Conservation (phyloP, 495 filamentous ascomycete species). For the Bathelium albidoporum region DNA sequence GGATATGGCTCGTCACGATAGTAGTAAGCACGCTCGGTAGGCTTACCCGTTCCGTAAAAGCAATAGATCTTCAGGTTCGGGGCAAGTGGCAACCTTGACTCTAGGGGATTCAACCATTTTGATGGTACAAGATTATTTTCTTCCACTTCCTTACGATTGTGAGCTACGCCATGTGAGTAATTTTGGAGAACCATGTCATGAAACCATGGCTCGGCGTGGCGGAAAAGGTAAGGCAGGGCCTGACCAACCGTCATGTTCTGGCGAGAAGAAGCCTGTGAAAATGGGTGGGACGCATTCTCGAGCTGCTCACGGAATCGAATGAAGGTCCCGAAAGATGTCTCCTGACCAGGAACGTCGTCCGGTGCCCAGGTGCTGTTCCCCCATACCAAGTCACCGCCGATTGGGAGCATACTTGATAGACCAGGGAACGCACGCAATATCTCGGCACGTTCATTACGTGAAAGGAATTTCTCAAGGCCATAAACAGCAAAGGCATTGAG, state of each 20-base stretch:
- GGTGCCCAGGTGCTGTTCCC: constrained; percentile 83
- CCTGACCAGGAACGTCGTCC: constrained; percentile 68
- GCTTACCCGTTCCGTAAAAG: constrained; percentile 91
- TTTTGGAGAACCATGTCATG: constrained; percentile 52
- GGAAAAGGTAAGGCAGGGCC: constrained; percentile 65
- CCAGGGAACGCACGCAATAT: constrained; percentile 97
- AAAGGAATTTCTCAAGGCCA: constrained; percentile 90
- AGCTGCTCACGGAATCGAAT: constrained; percentile 65
- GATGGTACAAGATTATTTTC: constrained; percentile 68
- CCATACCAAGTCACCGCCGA: constrained; percentile 90
- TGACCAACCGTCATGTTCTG: constrained; percentile 72
- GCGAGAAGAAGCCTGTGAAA: constrained; percentile 37
- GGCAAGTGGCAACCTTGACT: constrained; percentile 76
- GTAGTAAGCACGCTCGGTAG: constrained; percentile 83
- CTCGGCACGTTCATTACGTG: constrained; percentile 77
- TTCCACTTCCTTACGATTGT: constrained; percentile 71
- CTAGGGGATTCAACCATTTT: constrained; percentile 94
- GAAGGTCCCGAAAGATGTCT: constrained; percentile 65
- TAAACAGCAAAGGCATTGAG: constrained; percentile 97
- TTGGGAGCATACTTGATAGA: constrained; percentile 92
- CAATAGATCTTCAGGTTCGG: constrained; percentile 94
- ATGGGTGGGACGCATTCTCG: background rate
- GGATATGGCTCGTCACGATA: constrained; percentile 56
- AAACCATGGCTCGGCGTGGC: constrained; percentile 80
- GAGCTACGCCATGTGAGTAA: constrained; percentile 85